These are phyloP conservation scores for Petunia hybrid DNA, from an alignment of 305 asterid species.

Conservation along the genomic window DNA sequence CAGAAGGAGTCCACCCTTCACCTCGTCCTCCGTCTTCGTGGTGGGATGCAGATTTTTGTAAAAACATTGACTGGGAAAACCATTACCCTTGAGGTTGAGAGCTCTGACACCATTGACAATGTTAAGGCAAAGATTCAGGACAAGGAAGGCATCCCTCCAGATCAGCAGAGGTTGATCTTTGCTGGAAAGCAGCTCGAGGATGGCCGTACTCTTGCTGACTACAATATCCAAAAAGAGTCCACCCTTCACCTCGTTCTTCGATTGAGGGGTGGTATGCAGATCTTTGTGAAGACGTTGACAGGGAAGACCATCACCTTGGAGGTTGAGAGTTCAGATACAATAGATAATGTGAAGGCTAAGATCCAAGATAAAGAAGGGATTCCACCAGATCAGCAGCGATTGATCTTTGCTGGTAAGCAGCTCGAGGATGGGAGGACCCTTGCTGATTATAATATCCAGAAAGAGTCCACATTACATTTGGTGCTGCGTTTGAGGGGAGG, in stretches of 20 bases:
- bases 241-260: no score
- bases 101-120: no score
- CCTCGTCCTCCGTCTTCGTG: constrained; percentile 26
- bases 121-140: no score
- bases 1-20: constrained; percentile 37
- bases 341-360: constrained; percentile 30
- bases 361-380: constrained; percentile 32
- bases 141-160: no score
- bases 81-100: background rate
- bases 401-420: constrained; percentile 37
- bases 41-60: constrained; percentile 34
- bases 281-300: background rate
- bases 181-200: background rate
- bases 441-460: constrained; percentile 35
- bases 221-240: background rate
- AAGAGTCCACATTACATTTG: constrained; percentile 27
- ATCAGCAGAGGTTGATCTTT: no score
- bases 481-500: background rate
- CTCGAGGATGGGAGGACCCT: constrained; percentile 38
- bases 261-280: background rate
- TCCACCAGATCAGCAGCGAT: constrained; percentile 34
- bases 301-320: constrained; percentile 29
- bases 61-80: constrained; percentile 32
- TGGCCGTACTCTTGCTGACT: background rate
- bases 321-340: constrained; percentile 30